Base-by-base conservation (phyloP, 2,329 filamentous ascomycete species). In the Ophiostoma sp. region DNA sequence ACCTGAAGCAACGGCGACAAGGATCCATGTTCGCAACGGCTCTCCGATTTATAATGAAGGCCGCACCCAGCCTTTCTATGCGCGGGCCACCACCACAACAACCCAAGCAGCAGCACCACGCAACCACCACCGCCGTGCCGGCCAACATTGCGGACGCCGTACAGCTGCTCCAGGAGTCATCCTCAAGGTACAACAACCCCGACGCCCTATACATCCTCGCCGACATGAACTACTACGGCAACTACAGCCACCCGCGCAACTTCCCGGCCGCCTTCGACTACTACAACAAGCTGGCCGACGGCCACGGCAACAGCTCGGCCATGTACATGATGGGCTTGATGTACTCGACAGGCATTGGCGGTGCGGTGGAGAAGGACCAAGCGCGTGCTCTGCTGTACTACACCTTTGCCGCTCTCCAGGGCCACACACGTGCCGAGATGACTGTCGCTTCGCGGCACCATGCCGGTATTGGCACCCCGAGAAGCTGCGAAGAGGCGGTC, bases 181-280 rank as follows among this genome's bases (percentile, higher is more conserved):
- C 86, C 0, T 83, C 84, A 17, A 78, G 79, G 20, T 80, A 83
- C 72, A 86, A 87, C 73, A 88, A 93, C 77, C 86, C 92, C 1
- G 94, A 99, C 78, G 95, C 95, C 5, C 87, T 98, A 65, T 97
- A 90, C 77, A 83, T 96, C 20, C 85, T 99, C 33, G 95, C 92
- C 23, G 92, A 99, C 78, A 90, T 99, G 85, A 97, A 96, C 82
- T 98, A 98, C 80, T 93, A 95, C 76, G 95, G 95, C 77, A 97
- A 98, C 79, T 96, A 90, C 79, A 91, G 92, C 31, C 86, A 97
- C 76, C 94, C 94, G 1, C 86, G 90, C 73, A 89, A 97, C 77
- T 93, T 97, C 75, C 83, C 86, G 41, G 84, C 87, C 67, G 92
- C 95, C 0, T 97, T 96, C 77, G 83, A 86, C 74, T 86, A 92